Percentiles rank a stretch among this genome's conserved stretches.
Conservation (phyloP, 1,139 yeast genomes). For the Protomyces gravidus region DNA sequence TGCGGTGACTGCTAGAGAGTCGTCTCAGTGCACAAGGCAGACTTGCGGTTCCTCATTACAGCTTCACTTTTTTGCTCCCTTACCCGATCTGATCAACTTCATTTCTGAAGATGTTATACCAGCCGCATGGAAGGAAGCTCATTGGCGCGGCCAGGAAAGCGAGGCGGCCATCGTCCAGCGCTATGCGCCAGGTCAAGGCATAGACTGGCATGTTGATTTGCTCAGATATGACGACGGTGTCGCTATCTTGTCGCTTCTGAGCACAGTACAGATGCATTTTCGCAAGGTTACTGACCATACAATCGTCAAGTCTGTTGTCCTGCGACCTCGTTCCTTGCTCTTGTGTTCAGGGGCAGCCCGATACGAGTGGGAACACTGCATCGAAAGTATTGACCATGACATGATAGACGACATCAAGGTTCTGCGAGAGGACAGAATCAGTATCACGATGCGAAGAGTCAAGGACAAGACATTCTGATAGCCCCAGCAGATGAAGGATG, state of each 20-base stretch:
- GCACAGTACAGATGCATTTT: constrained; percentile 13
- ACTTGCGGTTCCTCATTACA: constrained; percentile 11
- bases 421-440: constrained; percentile 9
- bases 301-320: neutral
- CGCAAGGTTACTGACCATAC: neutral
- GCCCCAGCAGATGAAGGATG: no score
- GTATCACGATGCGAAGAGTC: constrained; percentile 23
- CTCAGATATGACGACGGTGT: constrained; percentile 22
- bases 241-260: constrained; percentile 23
- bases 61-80: constrained; percentile 22
- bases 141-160: constrained; percentile 13
- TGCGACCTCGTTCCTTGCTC: constrained; percentile 10
- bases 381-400: constrained; percentile 12
- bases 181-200: constrained; percentile 23
- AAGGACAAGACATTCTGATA: neutral
- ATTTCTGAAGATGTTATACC: constrained; percentile 21
- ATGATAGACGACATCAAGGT: neutral
- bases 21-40: neutral
- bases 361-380: constrained; percentile 23
- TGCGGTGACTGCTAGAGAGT: neutral
- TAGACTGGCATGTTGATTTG: constrained; percentile 25
- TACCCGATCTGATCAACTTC: constrained; percentile 9
- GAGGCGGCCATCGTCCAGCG: constrained; percentile 21
- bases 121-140: constrained; percentile 9
- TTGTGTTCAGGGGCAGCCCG: constrained; percentile 18